Evolutionary conservation across 176 grass and related monocot genomes (phyloP).

Genomic region (Ananas comosus): DNA sequence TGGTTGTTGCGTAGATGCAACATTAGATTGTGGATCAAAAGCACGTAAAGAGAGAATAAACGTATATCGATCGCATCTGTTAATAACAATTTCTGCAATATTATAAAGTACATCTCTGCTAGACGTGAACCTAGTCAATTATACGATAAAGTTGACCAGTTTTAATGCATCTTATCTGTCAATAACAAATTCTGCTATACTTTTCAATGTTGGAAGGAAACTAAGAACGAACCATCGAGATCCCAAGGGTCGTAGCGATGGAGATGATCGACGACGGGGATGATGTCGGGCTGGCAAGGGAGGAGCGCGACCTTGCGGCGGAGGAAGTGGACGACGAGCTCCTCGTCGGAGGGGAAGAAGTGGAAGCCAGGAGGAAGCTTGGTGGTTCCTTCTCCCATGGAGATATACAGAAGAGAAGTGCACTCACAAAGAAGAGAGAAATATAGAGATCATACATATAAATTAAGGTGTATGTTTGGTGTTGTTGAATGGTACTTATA

Average conservation of each 20-base stretch:
- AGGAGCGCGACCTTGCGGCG: constrained; percentile 47
- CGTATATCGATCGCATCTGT: background rate
- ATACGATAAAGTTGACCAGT: too few species aligned
- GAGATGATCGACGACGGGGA: constrained; percentile 48
- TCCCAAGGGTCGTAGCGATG: constrained; percentile 76
- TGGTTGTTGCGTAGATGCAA: background rate
- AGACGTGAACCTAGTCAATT: background rate
- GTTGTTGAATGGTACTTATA: constrained; percentile 43
- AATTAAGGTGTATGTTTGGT: too few species aligned
- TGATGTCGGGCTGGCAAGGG: constrained; percentile 57
- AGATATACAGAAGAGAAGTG: constrained; percentile 14
- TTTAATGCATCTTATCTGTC: background rate
- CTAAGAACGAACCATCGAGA: constrained; percentile 41
- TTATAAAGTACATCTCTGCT: background rate
- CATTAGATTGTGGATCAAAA: background rate
- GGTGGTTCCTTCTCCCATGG: constrained; percentile 47
- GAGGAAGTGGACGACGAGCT: constrained; percentile 89
- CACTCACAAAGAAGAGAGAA: constrained; percentile 17
- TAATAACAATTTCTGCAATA: constrained; percentile 2
- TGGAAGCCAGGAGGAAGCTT: constrained; percentile 86
- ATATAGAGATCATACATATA: constrained; percentile 19
- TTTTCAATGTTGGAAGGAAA: constrained; percentile 1
- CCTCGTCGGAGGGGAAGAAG: constrained; percentile 90
- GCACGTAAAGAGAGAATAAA: background rate
- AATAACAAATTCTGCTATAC: constrained; percentile 1